Base-by-base conservation (phyloP, 129 eudicot species). In the Kitagawia praeruptora region DNA sequence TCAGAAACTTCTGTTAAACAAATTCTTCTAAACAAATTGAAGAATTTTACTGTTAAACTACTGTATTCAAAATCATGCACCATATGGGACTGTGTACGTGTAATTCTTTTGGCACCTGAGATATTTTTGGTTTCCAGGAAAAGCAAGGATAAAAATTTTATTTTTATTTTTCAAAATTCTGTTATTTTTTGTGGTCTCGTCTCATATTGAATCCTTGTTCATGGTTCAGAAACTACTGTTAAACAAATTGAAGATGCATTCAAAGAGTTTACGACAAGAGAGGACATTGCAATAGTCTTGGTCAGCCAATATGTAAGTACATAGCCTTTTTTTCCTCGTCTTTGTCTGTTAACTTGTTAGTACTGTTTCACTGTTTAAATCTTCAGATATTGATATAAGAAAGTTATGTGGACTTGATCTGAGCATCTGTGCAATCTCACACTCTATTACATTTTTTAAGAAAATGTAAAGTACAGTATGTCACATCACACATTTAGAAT, bases 221-320 rank as follows among this genome's bases (percentile, higher is more conserved):
- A 48, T 87, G 82, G 74, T 79, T 67, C 80, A 95, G 98, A 95
- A 84, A 95, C 98, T 4, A 92, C 96, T 1, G 91, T 89, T 58
- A 95, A 95, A 79, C 97, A 91, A 89, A 92, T 95, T 84, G 98
- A 92, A 81, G 98, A 95, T 49, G 80, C 97, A 66, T 95, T 95
- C 81, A 95, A 95, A 70, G 98, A 95, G 48, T 95, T 95, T 83
- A 95, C 97, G 41, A 42, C 97, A 81, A 90, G 98, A 85, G 98
- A 95, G 39, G 98, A 95, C 84, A 85, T 92, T 80, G 98, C 98
- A 28, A 90, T 95, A 44, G 96, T 95, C 75, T 76, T 95, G 81
- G 92, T 95, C 87, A 92, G 97, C 79, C 98, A 95, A 89, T 92
- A 87, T 80, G 98, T 95, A 86, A 90, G 98, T 90, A 61, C 61